These are phyloP conservation scores for Nephelium lappaceum DNA, from an alignment of 345 rosid genomes.

Conservation along the genomic window DNA sequence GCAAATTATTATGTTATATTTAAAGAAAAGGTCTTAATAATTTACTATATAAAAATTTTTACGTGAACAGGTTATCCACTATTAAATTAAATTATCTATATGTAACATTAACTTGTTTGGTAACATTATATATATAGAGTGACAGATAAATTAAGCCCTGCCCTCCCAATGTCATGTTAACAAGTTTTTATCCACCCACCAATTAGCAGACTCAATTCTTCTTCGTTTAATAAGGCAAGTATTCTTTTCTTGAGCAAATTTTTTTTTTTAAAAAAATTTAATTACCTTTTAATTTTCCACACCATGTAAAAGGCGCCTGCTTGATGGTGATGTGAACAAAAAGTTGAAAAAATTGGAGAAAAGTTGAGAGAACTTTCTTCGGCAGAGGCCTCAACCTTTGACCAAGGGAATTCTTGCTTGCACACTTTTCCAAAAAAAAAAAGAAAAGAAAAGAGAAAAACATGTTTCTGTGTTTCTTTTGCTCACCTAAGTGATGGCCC, in stretches of 20 bases:
- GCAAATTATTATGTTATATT: no score
- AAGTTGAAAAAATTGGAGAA: background rate
- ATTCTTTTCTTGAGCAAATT: background rate
- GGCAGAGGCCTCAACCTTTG: conserved; percentile 28
- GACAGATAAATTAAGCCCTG: background rate
- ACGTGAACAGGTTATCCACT: background rate
- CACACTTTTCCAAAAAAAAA: background rate
- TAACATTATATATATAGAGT: no score
- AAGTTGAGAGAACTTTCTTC: conserved; percentile 12
- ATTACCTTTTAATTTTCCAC: background rate
- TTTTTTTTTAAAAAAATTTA: background rate
- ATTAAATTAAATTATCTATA: background rate
- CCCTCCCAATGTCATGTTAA: background rate
- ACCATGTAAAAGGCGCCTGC: background rate
- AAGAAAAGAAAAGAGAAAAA: no score
- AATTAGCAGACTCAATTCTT: background rate
- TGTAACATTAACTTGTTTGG: background rate
- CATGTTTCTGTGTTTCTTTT: conserved; percentile 5
- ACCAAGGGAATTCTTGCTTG: conserved; percentile 4
- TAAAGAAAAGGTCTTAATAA: no score
- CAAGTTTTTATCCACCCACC: background rate
- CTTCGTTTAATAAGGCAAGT: background rate
- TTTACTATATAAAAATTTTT: no score
- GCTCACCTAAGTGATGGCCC: background rate
- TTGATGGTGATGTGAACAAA: conserved; percentile 6